Evolutionary conservation across 441 rosid species (phyloP).

Genomic region (Eutrema salsugineum): DNA sequence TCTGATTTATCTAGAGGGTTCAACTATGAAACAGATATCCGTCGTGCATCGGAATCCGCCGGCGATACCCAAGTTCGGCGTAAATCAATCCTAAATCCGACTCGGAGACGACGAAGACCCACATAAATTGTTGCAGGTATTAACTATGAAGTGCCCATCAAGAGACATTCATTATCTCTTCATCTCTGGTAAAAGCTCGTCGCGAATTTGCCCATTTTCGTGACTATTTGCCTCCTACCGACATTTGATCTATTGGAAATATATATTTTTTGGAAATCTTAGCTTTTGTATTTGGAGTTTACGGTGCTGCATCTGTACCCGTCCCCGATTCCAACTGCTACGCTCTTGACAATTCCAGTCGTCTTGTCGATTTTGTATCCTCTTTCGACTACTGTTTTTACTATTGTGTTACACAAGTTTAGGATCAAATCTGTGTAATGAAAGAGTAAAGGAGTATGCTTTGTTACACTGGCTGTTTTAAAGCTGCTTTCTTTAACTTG

Average conservation of each 20-base stretch:
- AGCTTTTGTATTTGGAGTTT: constrained; percentile 42
- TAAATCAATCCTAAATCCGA: not conserved
- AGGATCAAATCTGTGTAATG: not conserved
- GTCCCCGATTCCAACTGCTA: constrained; percentile 79
- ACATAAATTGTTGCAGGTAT: not conserved
- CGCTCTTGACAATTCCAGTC: constrained; percentile 83
- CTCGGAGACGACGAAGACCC: constrained; percentile 7
- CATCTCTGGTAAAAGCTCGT: constrained; percentile 22
- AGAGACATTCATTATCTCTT: constrained; percentile 4
- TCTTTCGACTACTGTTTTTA: constrained; percentile 5
- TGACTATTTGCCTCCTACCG: not conserved
- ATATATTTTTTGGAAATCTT: not conserved
- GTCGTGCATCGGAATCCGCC: constrained; percentile 7
- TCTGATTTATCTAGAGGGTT: not conserved
- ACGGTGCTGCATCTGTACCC: constrained; percentile 43
- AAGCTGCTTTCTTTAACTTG: constrained; percentile 44
- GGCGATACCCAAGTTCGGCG: not conserved
- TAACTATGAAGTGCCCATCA: constrained; percentile 20
- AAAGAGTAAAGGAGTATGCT: constrained; percentile 3
- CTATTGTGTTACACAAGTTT: not conserved
- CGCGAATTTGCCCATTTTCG: not conserved
- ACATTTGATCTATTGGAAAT: not conserved
- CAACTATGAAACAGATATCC: not conserved
- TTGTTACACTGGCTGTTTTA: constrained; percentile 2
- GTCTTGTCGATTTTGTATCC: constrained; percentile 95